Percentiles rank a stretch among this genome's conserved stretches.
Conservation (phyloP, 1,139 yeast genomes). For the Tardiomyces digboiensis region DNA sequence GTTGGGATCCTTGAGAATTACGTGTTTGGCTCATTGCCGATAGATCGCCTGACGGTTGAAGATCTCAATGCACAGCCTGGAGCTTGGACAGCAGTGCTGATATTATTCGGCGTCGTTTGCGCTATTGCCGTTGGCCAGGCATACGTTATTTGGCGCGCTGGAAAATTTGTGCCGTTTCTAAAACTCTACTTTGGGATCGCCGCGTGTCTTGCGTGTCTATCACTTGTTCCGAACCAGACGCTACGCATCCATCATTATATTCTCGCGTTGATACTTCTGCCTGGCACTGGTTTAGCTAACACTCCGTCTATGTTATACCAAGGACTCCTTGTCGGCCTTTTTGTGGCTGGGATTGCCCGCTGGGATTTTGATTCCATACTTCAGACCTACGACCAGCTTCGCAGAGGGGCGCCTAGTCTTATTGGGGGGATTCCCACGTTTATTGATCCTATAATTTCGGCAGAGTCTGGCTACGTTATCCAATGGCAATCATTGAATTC, state of each 20-base stretch:
- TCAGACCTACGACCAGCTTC: constrained; percentile 60
- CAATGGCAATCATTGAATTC: neutral
- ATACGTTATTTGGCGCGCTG: constrained; percentile 69
- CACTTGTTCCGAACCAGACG: constrained; percentile 56
- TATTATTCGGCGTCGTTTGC: constrained; percentile 35
- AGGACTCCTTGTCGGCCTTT: constrained; percentile 73
- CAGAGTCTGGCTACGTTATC: constrained; percentile 29
- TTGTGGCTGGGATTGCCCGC: constrained; percentile 76
- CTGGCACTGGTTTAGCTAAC: constrained; percentile 59
- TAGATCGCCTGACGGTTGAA: constrained; percentile 64
- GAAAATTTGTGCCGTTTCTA: constrained; percentile 52
- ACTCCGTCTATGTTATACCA: constrained; percentile 71
- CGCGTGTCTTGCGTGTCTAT: constrained; percentile 37
- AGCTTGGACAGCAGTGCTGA: constrained; percentile 55
- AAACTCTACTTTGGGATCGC: constrained; percentile 42
- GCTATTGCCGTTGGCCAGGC: constrained; percentile 65
- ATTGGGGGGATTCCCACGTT: constrained; percentile 46
- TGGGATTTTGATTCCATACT: constrained; percentile 93
- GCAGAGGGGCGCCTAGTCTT: constrained; percentile 62
- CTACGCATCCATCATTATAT: constrained; percentile 87
- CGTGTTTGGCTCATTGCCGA: constrained; percentile 81
- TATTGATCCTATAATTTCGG: constrained; percentile 23
- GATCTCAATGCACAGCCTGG: constrained; percentile 75
- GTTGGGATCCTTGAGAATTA: constrained; percentile 76
- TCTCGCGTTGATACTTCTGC: constrained; percentile 64